Conservation (phyloP, 1,139 yeast genomes). For the Tardiomyces blankii region DNA sequence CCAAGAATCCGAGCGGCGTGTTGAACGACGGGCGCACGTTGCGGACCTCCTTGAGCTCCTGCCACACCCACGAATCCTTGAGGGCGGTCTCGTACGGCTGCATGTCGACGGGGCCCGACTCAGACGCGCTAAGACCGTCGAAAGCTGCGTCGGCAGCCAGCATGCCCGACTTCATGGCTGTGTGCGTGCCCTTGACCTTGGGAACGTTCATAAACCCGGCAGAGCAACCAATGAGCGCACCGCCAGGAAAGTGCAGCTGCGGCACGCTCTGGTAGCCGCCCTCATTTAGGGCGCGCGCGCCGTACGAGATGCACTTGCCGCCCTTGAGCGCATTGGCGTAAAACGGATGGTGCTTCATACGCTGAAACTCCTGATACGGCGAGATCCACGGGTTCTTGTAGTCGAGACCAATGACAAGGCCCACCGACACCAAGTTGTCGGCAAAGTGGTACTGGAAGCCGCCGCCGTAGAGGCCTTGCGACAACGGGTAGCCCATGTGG, state of each 20-base stretch:
- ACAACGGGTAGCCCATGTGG: constrained; percentile 80
- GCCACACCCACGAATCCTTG: constrained; percentile 71
- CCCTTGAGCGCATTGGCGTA: constrained; percentile 68
- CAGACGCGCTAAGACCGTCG: constrained; percentile 29
- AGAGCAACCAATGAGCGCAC: constrained; percentile 76
- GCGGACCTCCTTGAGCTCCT: constrained; percentile 73
- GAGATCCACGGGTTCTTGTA: constrained; percentile 89
- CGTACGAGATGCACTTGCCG: constrained; percentile 88
- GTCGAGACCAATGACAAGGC: constrained; percentile 85
- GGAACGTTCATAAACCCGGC: constrained; percentile 98
- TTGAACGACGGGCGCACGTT: constrained; percentile 88
- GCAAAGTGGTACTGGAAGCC: constrained; percentile 97
- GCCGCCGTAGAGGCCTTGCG: constrained; percentile 75
- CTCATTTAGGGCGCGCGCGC: constrained; percentile 91
- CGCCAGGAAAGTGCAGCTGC: constrained; percentile 85
- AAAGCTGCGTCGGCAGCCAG: constrained; percentile 83
- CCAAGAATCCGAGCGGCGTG: constrained; percentile 54
- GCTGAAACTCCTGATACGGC: constrained; percentile 93
- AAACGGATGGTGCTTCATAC: constrained; percentile 83
- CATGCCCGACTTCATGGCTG: constrained; percentile 93
- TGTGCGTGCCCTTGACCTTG: constrained; percentile 95
- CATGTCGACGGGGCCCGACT: constrained; percentile 36
- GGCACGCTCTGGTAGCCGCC: constrained; percentile 95
- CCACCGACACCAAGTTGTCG: constrained; percentile 80
- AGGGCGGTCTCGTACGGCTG: constrained; percentile 50